Percentiles rank a stretch among this genome's conserved stretches.
These are phyloP conservation scores for Fragilariopsis cylindrus DNA, from an alignment of 108 stramenopile genomes.

Conservation along the genomic window DNA sequence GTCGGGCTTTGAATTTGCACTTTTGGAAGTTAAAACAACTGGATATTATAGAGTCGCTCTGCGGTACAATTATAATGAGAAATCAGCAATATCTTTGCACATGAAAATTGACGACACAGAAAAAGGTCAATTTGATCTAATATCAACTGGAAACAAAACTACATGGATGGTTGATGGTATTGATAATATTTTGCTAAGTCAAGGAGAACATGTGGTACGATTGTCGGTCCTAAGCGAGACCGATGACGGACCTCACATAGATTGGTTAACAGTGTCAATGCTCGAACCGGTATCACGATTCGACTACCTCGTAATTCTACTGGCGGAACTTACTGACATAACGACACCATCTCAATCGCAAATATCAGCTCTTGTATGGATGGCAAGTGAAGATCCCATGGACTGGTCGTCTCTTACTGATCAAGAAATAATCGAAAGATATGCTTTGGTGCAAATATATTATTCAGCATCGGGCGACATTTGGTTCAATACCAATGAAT, in stretches of 20 bases:
- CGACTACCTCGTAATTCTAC: conserved; percentile 1
- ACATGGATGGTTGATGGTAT: conserved; percentile 5
- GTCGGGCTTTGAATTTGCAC: conserved; percentile 3
- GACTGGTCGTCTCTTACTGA: conserved; percentile 13
- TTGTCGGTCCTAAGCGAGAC: not conserved
- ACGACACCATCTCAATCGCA: not conserved
- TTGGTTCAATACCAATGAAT: conserved; percentile 19
- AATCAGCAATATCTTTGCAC: not conserved
- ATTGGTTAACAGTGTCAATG: not conserved
- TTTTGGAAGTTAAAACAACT: not conserved
- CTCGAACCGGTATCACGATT: not conserved
- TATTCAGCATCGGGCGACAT: conserved; percentile 19
- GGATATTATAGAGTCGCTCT: not conserved
- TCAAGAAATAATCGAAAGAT: conserved; percentile 28
- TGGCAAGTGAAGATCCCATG: conserved; percentile 17
- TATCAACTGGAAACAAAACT: conserved; percentile 3
- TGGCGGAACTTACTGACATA: not conserved
- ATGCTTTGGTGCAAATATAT: conserved; percentile 23
- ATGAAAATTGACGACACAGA: not conserved
- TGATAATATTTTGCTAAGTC: conserved; percentile 5
- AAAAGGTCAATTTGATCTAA: not conserved
- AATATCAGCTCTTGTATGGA: conserved; percentile 20
- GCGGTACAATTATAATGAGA: conserved; percentile 2
- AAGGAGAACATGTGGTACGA: conserved; percentile 2
- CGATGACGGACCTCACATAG: not conserved